Base-by-base conservation (phyloP, 768 basidiomycete species). In the Hypsizygus marmoreus region DNA sequence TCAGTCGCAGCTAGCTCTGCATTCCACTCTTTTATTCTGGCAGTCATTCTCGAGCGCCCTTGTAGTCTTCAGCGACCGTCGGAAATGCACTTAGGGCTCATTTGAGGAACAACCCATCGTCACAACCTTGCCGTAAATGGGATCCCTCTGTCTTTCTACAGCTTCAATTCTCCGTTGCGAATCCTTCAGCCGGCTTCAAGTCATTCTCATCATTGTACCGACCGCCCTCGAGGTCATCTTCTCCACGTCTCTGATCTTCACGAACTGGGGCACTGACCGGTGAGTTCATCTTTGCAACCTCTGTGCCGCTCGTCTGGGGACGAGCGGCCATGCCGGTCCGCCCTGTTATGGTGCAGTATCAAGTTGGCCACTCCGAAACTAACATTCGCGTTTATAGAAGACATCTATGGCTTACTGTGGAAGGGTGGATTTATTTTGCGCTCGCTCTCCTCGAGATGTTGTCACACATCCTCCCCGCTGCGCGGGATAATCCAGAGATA, bases 101-200 rank as follows among this genome's bases (percentile, higher is more conserved):
- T 44, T 45, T 47, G 44, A 55, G 13, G 43, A 35, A 36, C 39
- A 22, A 23, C 16, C 35, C 40, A 39, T 17, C 29, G 32, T 8
- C 39, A 37, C 44, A 47, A 39, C 44, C 37, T 37, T 49, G 33
- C 46, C 31, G 40, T 70, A 67, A 64, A 77, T 76, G 76, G 72
- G 65, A 68, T 73, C 75, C 47, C 67, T 81, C 57, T 91, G 88
- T 66, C 70, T 91, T 50, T 90, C 89, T 23, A 68, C 79, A 28
- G 79, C 82, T 47, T 66, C 84, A 30, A 86, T 81, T 51, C 78
- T 91, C 51, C 88, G 88, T 49, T 91, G 88, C 61, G 64, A 76
- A 50, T 71, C 74, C 33, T 72, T 86, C 46, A 68, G 72, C 40
- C 57, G 47, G 37, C 53, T 68, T 19, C 65, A 89, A 64, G 73